These are phyloP conservation scores for Colletotrichum brevisporum DNA, from an alignment of 2,329 filamentous ascomycete species.

Conservation along the genomic window DNA sequence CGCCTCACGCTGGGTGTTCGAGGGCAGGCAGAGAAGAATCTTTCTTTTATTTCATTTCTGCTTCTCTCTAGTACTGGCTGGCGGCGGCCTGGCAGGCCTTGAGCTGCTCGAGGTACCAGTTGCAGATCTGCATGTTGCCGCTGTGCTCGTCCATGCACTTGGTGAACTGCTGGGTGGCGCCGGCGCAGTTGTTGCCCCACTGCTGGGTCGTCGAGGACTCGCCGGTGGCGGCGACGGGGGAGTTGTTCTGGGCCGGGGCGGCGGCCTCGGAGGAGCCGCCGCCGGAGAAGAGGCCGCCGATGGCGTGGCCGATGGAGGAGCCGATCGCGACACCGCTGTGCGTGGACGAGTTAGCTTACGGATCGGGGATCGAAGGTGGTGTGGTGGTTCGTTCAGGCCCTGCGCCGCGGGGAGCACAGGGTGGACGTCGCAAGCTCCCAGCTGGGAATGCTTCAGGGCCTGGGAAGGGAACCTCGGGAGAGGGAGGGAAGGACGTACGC, in stretches of 20 bases:
- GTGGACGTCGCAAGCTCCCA: neutral
- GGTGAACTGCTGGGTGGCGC: slow-evolving; percentile 87
- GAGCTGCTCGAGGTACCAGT: slow-evolving; percentile 98
- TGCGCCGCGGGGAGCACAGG: neutral
- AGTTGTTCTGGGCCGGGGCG: slow-evolving; percentile 56
- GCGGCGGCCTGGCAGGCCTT: slow-evolving; percentile 89
- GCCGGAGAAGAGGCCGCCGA: slow-evolving; percentile 89
- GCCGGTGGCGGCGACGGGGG: slow-evolving; percentile 59
- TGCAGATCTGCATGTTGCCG: slow-evolving; percentile 95
- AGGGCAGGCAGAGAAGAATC: too few species aligned
- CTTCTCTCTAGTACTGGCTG: slow-evolving; percentile 71
- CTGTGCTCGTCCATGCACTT: slow-evolving; percentile 96
- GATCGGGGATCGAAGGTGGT: too few species aligned
- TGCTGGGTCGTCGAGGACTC: slow-evolving; percentile 64
- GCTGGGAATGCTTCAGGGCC: too few species aligned
- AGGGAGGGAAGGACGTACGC: slow-evolving; percentile 78
- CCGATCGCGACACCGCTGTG: slow-evolving; percentile 94
- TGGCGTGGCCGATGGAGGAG: slow-evolving; percentile 93
- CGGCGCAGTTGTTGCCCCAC: slow-evolving; percentile 76
- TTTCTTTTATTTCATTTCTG: too few species aligned
- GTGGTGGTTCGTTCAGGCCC: too few species aligned
- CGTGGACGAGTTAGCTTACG: slow-evolving; percentile 2
- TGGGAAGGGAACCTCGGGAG: neutral
- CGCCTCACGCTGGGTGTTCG: too few species aligned
- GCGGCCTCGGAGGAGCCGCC: slow-evolving; percentile 71